A percentile compares a stretch with the other conserved stretches of the same genome.
These are phyloP conservation scores for Cyphellophora attinorum DNA, from an alignment of 2,329 filamentous ascomycete genomes.

Conservation along the genomic window DNA sequence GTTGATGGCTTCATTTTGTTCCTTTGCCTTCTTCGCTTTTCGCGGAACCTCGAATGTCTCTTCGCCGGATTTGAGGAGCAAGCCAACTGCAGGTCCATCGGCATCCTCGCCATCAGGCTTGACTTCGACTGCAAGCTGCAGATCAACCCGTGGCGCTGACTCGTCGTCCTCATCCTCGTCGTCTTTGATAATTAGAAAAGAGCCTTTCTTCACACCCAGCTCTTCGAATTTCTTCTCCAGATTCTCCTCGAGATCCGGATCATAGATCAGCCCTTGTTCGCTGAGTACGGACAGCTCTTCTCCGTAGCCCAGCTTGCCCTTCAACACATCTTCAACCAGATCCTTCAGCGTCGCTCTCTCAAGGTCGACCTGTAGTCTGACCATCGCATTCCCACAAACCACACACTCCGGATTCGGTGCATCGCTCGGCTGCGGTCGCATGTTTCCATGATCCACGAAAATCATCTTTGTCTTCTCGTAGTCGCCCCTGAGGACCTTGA, in stretches of 20 bases:
- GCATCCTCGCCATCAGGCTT: constrained; percentile 23
- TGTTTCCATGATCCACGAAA: constrained; percentile 58
- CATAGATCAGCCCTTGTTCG: constrained; percentile 71
- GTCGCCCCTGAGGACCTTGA: constrained; percentile 74
- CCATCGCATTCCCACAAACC: constrained; percentile 68
- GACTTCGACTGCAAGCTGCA: constrained; percentile 51
- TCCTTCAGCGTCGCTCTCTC: constrained; percentile 66
- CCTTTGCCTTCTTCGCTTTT: constrained; percentile 30
- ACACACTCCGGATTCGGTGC: constrained; percentile 73
- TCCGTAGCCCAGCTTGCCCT: constrained; percentile 61
- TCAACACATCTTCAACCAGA: constrained; percentile 66
- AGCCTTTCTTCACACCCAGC: constrained; percentile 62
- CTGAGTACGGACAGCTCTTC: constrained; percentile 73
- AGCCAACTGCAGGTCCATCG: constrained; percentile 26
- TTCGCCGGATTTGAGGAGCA: constrained; percentile 23
- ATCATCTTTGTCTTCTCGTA: constrained; percentile 69
- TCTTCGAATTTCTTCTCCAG: constrained; percentile 69
- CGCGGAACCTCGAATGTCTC: constrained; percentile 33
- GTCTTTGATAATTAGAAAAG: constrained; percentile 75
- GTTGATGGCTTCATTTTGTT: constrained; percentile 1
- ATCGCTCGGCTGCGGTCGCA: constrained; percentile 48
- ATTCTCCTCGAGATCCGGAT: constrained; percentile 81
- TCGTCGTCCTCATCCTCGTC: constrained; percentile 49
- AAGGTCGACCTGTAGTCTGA: constrained; percentile 58
- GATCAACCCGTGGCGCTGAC: constrained; percentile 58